Conservation (phyloP, 179 eudicot species). For the Vitellaria paradoxa region DNA sequence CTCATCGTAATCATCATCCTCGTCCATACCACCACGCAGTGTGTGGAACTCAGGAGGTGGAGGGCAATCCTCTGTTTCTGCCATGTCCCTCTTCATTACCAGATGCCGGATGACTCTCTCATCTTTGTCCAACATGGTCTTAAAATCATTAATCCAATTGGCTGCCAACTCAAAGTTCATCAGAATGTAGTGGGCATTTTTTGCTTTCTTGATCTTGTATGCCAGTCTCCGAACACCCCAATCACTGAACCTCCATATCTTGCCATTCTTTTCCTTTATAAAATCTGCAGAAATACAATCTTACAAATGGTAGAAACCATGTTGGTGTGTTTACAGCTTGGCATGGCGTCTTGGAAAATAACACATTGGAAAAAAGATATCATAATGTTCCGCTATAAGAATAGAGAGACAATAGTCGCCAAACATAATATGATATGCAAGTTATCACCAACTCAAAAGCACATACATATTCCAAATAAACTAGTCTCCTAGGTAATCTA, state of each 20-base stretch:
- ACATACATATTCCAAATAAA: background rate
- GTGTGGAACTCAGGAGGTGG: conserved; percentile 87
- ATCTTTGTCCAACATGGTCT: conserved; percentile 74
- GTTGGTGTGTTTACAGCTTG: background rate
- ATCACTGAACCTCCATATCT: conserved; percentile 88
- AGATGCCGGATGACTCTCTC: conserved; percentile 94
- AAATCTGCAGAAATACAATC: conserved; percentile 45
- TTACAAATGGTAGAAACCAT: background rate
- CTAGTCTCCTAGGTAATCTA: background rate
- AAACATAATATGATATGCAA: background rate
- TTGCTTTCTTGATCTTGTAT: conserved; percentile 83
- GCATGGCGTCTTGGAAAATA: background rate
- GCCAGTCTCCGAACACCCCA: conserved; percentile 95
- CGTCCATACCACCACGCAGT: conserved; percentile 38
- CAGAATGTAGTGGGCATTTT: conserved; percentile 78
- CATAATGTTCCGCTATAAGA: background rate
- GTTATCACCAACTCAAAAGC: background rate
- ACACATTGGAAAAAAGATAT: background rate
- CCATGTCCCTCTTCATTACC: conserved; percentile 75
- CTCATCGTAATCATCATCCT: conserved; percentile 25
- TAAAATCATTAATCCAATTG: conserved; percentile 76
- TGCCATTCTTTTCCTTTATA: conserved; percentile 80
- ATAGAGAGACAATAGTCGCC: background rate
- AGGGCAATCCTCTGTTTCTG: conserved; percentile 75
- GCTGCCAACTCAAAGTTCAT: conserved; percentile 87